Conservation (phyloP, 2,329 filamentous ascomycete species). For the Nemania serpens region DNA sequence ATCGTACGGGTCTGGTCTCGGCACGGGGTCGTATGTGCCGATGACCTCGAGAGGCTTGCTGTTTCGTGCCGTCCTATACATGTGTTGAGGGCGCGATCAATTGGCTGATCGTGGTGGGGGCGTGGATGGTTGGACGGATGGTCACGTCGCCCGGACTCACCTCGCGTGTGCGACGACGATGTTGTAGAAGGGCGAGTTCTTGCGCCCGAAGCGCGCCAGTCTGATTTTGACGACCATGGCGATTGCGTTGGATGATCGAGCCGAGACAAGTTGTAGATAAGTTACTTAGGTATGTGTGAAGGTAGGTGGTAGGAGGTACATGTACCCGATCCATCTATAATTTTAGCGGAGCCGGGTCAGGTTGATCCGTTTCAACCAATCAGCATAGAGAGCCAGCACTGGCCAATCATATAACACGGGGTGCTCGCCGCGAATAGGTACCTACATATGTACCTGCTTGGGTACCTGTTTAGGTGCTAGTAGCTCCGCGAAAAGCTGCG, state of each 20-base stretch:
- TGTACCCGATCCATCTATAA: conserved; percentile 39
- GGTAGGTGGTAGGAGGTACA: too few species aligned
- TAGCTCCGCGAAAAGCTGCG: too few species aligned
- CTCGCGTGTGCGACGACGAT: conserved; percentile 93
- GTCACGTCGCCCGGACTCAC: conserved; percentile 52
- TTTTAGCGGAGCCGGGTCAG: conserved; percentile 40
- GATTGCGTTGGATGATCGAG: neutral
- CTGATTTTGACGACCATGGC: conserved; percentile 91
- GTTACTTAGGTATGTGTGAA: too few species aligned
- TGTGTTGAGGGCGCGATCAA: neutral
- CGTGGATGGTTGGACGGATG: neutral
- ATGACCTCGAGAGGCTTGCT: conserved; percentile 92
- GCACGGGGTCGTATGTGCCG: conserved; percentile 73
- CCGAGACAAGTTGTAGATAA: too few species aligned
- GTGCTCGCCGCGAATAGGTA: too few species aligned
- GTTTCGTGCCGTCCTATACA: conserved; percentile 76
- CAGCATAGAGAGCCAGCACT: neutral
- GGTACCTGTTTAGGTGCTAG: too few species aligned
- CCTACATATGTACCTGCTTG: too few species aligned
- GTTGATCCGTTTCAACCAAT: conserved; percentile 46
- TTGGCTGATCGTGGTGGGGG: neutral
- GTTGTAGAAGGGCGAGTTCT: conserved; percentile 92
- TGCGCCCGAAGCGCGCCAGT: conserved; percentile 89
- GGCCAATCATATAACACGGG: conserved; percentile 21
- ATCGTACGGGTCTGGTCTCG: conserved; percentile 64